Evolutionary conservation across 2,329 filamentous ascomycete genomes (phyloP).

Genomic region (Hypoxylon sp.): DNA sequence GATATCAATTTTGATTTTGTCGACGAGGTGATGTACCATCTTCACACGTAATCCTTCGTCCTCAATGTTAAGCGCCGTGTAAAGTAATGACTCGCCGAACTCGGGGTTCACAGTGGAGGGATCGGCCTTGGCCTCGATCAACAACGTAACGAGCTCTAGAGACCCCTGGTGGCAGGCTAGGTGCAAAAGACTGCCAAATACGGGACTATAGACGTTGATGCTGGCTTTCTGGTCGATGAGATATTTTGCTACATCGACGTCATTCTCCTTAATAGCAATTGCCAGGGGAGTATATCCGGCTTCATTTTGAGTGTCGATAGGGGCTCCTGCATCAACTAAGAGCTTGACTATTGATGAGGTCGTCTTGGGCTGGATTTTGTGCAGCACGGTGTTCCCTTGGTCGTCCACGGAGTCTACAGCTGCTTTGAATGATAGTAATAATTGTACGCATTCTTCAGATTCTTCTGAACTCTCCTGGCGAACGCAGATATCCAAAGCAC

Average conservation of each 20-base stretch:
- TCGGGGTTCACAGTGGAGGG: neutral
- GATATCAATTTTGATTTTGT: neutral
- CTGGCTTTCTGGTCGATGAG: neutral
- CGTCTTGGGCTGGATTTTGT: neutral
- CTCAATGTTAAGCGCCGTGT: neutral
- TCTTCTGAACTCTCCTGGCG: neutral
- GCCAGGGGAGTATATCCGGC: slow-evolving; percentile 1
- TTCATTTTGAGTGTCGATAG: neutral
- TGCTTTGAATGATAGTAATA: neutral
- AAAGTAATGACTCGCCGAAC: neutral
- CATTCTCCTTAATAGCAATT: neutral
- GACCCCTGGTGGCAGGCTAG: neutral
- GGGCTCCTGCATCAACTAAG: slow-evolving; percentile 4
- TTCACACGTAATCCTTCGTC: neutral
- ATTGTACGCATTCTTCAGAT: neutral
- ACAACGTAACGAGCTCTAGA: neutral
- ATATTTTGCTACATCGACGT: neutral
- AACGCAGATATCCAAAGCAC: slow-evolving; percentile 7
- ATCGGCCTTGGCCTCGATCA: slow-evolving; percentile 2
- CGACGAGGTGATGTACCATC: slow-evolving; percentile 9
- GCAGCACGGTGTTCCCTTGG: neutral
- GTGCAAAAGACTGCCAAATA: neutral
- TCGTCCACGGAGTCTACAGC: neutral
- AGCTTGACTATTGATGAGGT: slow-evolving; percentile 2
- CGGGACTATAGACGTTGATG: neutral